Percentiles rank a stretch among this genome's conserved stretches.
These are phyloP conservation scores for Tetrapisispora fleetii DNA, from an alignment of 805 yeast genomes.

Conservation along the genomic window DNA sequence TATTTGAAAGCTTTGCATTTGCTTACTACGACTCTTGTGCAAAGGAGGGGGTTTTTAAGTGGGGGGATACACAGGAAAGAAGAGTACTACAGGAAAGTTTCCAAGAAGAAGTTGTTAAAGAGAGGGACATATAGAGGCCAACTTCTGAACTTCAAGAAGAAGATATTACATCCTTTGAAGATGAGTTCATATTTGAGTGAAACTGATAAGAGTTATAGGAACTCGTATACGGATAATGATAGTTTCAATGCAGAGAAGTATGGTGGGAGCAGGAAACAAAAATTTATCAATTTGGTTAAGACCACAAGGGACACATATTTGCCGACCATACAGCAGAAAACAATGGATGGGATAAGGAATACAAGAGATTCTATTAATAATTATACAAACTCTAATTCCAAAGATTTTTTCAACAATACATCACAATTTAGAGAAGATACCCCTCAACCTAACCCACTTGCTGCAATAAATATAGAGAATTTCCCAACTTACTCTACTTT, in stretches of 20 bases:
- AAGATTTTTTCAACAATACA: neutral
- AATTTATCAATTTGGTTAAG: constrained; percentile 41
- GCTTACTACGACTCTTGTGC: neutral
- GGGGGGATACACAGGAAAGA: neutral
- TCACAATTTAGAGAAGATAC: neutral
- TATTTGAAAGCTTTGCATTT: neutral
- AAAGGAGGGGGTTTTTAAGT: neutral
- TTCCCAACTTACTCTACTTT: constrained; percentile 47
- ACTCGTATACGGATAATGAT: neutral
- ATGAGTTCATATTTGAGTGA: neutral
- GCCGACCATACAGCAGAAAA: constrained; percentile 43
- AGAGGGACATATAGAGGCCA: neutral
- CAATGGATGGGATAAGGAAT: constrained; percentile 34
- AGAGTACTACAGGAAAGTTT: neutral
- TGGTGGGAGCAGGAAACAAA: constrained; percentile 31
- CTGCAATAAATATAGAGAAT: constrained; percentile 49
- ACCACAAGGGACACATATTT: constrained; percentile 49
- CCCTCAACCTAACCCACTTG: constrained; percentile 29
- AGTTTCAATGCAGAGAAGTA: neutral
- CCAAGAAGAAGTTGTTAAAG: neutral
- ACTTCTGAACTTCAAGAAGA: neutral
- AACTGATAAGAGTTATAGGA: neutral
- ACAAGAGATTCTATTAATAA: constrained; percentile 5
- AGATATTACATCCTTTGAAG: neutral
- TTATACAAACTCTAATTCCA: neutral